These are phyloP conservation scores for Nigrospora osmanthi DNA, from an alignment of 2,329 filamentous ascomycete genomes.

Conservation along the genomic window DNA sequence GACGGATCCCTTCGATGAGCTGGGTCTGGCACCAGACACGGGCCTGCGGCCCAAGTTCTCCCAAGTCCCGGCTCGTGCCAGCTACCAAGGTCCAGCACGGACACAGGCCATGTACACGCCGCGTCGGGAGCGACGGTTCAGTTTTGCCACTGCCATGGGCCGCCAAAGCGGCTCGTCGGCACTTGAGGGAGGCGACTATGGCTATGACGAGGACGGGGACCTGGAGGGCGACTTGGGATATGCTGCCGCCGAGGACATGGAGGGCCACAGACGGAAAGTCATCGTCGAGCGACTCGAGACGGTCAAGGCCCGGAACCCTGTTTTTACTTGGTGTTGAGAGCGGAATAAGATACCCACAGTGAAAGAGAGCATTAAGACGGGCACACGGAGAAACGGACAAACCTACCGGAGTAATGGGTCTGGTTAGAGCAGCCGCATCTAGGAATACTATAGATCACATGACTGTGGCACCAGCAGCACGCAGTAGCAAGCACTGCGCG, in stretches of 20 bases:
- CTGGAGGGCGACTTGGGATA: constrained; percentile 91
- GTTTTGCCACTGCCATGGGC: constrained; percentile 39
- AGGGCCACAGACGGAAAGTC: constrained; percentile 83
- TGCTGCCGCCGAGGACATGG: constrained; percentile 87
- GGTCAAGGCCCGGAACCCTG: constrained; percentile 89
- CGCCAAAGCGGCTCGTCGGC: constrained; percentile 43
- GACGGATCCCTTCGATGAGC: constrained; percentile 16
- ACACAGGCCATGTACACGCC: constrained; percentile 36
- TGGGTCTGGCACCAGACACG: constrained; percentile 3
- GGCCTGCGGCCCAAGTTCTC: constrained; percentile 6
- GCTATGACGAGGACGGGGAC: constrained; percentile 57
- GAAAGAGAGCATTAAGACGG: background rate
- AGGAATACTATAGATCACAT: no score
- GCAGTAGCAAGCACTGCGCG: no score
- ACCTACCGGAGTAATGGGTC: no score
- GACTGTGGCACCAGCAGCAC: no score
- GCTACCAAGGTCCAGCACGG: constrained; percentile 33
- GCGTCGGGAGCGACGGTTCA: constrained; percentile 44
- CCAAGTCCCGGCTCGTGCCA: constrained; percentile 14
- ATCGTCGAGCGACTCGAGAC: constrained; percentile 95
- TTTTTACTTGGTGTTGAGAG: constrained; percentile 92
- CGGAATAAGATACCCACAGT: background rate
- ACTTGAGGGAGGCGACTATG: constrained; percentile 34
- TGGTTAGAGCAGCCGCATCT: no score
- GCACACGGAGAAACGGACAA: background rate